Evolutionary conservation across 23 red algal species (phyloP), one percentile per base, ranked within the genome.

Genomic region (Agarophyton chilense): DNA sequence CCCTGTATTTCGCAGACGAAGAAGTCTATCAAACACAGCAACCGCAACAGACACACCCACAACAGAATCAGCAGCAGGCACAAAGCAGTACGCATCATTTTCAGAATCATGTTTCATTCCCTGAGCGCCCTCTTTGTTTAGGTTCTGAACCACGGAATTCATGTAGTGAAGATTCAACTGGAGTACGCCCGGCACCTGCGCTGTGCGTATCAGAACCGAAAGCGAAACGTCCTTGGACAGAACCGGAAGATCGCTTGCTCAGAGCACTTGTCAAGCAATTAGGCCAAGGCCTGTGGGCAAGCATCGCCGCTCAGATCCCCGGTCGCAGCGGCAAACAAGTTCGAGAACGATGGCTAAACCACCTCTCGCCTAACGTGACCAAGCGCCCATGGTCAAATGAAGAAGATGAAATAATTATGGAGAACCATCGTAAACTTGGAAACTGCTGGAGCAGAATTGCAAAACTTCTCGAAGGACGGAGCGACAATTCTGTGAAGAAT

Each of bases 401-500:
- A 51, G 94, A 96, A 53, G 94, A 96, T 79, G 81, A 81, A 39
- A 88, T 65, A 33, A 78, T 96, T 17, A 79, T 96, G 42, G 43
- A 78, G 79, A 52, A 80, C 10, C 94, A 96, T 40, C 76, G 47
- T 16, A 21, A 36, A 5, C 62, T 63, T 29, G 94, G 94, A 32
- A 96, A 96, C 39, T 53, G 79, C 10, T 96, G 94, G 88, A 89
- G 84, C 34, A n/a, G 80, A 26, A 96, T 96, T 41, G 87, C 85
- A 16, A 92, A 92, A 72, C 4, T 70, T 33, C 33, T 96, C 17
- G 63, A 82, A n/a, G 94, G 94, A 18, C 76, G 94, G 29, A 91
- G 88, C 33, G 94, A 96, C 45, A 96, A 96, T 56, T 84, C 79
- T 4, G 87, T 96, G 49, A 96, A 96, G 88, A 96, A 96, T 66